Evolutionary conservation across 169 alveolate genomes (phyloP).

Genomic region (Cystoisospora suis): DNA sequence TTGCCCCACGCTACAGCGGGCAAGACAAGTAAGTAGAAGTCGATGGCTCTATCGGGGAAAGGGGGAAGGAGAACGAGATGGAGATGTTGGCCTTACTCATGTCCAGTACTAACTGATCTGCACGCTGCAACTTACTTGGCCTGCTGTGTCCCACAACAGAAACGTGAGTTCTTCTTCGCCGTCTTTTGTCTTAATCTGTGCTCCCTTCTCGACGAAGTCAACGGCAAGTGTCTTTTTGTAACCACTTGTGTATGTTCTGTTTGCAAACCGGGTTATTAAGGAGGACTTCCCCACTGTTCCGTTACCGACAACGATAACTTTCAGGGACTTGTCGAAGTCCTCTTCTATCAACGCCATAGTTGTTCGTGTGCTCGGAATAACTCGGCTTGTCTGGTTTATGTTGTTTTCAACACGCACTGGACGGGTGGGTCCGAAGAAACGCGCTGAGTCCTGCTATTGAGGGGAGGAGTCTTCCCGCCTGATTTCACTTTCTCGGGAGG

Average conservation of each 20-base stretch:
- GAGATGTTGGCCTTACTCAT: no score
- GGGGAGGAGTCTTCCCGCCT: no score
- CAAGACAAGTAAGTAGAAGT: no score
- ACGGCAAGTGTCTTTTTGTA: conserved; percentile 49
- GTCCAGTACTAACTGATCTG: background rate
- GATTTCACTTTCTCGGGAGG: no score
- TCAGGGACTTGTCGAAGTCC: conserved; percentile 61
- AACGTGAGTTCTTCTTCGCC: conserved; percentile 54
- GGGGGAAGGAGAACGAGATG: no score
- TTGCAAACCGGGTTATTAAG: conserved; percentile 66
- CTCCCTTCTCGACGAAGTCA: conserved; percentile 47
- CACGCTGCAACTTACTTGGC: conserved; percentile 59
- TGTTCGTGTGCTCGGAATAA: no score
- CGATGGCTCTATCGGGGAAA: no score
- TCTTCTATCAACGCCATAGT: conserved; percentile 60
- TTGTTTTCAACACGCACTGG: no score
- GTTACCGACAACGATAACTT: conserved; percentile 70
- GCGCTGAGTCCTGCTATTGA: no score
- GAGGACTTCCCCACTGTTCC: conserved; percentile 73
- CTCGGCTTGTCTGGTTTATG: no score
- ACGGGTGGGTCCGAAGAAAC: no score
- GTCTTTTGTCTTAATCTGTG: background rate
- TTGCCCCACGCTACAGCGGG: no score
- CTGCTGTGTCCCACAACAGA: conserved; percentile 88
- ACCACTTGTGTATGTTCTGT: conserved; percentile 63